A percentile compares a stretch with the other conserved stretches of the same genome.
These are phyloP conservation scores for Hylodesmum podocarpum DNA, from an alignment of 306 rosid species.

Conservation along the genomic window DNA sequence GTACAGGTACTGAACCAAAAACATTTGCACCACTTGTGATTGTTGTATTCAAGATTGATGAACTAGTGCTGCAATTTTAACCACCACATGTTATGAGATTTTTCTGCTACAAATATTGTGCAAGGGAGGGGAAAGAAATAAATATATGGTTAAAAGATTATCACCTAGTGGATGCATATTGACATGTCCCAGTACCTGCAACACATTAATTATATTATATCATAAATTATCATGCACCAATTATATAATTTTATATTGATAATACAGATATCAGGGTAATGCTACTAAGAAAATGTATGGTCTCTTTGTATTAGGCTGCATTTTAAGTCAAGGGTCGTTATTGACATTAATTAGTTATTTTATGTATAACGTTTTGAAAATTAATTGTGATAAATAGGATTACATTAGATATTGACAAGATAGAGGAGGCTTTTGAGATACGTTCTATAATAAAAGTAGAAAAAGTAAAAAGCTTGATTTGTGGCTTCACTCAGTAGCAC, in stretches of 20 bases:
- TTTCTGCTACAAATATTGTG: constrained; percentile 1
- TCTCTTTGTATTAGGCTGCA: not conserved
- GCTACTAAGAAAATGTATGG: not conserved
- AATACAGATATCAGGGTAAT: not conserved
- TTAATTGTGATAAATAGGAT: not conserved
- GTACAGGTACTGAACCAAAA: constrained; percentile 73
- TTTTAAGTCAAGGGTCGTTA: not conserved
- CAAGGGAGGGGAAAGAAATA: not conserved
- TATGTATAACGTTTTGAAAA: not conserved
- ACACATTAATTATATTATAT: too few relatives aligned
- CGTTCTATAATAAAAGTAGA: constrained; percentile 27
- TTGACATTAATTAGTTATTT: not conserved
- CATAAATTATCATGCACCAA: too few relatives aligned
- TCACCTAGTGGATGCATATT: constrained; percentile 73
- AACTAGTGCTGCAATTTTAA: constrained; percentile 62
- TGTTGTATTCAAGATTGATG: constrained; percentile 72
- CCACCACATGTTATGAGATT: constrained; percentile 2
- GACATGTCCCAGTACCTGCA: constrained; percentile 74
- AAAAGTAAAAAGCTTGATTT: constrained; percentile 22
- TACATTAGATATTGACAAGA: not conserved
- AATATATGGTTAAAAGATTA: not conserved
- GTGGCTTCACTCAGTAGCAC: constrained; percentile 13
- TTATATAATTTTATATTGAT: too few relatives aligned
- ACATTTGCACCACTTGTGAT: constrained; percentile 76
- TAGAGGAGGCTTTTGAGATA: constrained; percentile 21